Percentiles rank a stretch among this genome's conserved stretches.
phyloP scores from a whole-genome alignment of 805 yeast genomes.

The Priceomyces castillae region DNA sequence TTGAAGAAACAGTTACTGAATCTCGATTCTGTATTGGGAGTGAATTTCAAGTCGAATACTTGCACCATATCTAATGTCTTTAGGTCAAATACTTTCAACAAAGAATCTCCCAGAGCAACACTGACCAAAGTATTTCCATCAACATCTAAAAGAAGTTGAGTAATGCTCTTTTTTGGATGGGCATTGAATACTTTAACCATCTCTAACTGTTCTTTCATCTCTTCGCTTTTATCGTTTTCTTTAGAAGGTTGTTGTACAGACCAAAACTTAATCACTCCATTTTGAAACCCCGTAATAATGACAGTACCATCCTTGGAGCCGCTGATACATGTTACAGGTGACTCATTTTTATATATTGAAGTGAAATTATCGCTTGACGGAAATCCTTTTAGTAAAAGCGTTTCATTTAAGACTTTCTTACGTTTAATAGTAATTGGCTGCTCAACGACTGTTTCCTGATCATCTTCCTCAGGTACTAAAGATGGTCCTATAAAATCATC shows the following conservation, averaged over 20 bases:
- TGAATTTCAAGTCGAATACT: constrained; percentile 14
- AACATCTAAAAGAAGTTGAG: constrained; percentile 14
- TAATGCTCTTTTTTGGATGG: constrained; percentile 13
- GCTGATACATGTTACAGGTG: constrained; percentile 13
- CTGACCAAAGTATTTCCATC: constrained; percentile 16
- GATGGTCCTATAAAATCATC: constrained; percentile 10
- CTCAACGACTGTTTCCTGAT: not conserved
- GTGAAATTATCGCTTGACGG: not conserved
- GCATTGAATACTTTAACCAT: constrained; percentile 17
- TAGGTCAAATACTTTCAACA: constrained; percentile 20
- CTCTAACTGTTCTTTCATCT: constrained; percentile 9
- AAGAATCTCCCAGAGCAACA: constrained; percentile 15
- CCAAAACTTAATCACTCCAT: constrained; percentile 24
- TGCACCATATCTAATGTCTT: constrained; percentile 22
- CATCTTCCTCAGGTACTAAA: not conserved
- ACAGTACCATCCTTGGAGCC: constrained; percentile 12
- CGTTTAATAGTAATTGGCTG: not conserved
- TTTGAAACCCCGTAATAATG: constrained; percentile 16
- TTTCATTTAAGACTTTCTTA: not conserved
- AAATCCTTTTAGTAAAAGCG: not conserved
- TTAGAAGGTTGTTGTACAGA: not conserved
- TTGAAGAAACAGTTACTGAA: constrained; percentile 13
- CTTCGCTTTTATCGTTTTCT: constrained; percentile 2
- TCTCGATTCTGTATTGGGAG: constrained; percentile 11
- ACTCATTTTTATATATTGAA: constrained; percentile 10